Evolutionary conservation across 805 yeast species (phyloP).

Genomic region (Candida awuae): DNA sequence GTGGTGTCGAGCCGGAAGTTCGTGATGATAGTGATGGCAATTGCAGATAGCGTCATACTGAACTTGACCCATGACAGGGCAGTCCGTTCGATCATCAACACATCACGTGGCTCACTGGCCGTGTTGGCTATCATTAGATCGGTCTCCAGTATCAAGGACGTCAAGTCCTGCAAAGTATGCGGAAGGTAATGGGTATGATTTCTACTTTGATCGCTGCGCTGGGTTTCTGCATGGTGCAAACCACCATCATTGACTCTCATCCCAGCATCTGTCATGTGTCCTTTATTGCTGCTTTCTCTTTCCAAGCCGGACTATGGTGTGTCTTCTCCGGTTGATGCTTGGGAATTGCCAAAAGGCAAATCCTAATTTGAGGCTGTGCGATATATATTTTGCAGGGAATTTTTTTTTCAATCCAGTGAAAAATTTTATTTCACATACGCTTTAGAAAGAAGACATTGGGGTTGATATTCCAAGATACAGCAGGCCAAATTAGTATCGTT

Average conservation of each 20-base stretch:
- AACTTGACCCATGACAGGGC: conserved; percentile 42
- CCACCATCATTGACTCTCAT: not conserved
- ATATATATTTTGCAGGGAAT: not conserved
- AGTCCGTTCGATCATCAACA: conserved; percentile 46
- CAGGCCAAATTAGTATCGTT: no score
- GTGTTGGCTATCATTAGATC: conserved; percentile 29
- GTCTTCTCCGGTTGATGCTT: no score
- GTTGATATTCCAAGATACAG: no score
- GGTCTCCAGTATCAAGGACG: conserved; percentile 11
- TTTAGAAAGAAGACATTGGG: no score
- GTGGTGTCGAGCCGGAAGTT: conserved; percentile 37
- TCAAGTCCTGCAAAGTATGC: not conserved
- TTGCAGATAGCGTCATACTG: conserved; percentile 36
- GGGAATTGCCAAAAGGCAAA: no score
- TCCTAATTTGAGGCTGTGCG: not conserved
- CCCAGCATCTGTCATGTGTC: not conserved
- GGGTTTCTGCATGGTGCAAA: no score
- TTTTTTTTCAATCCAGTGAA: no score
- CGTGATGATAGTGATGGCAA: conserved; percentile 39
- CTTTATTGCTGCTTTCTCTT: no score
- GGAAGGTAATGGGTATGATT: not conserved
- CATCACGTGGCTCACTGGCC: conserved; percentile 47
- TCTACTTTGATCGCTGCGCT: not conserved
- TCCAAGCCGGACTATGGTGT: no score
- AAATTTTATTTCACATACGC: no score